Evolutionary conservation across 2,329 filamentous ascomycete species (phyloP), one percentile per base, ranked within the genome.

Genomic region (Colletotrichum cereale): DNA sequence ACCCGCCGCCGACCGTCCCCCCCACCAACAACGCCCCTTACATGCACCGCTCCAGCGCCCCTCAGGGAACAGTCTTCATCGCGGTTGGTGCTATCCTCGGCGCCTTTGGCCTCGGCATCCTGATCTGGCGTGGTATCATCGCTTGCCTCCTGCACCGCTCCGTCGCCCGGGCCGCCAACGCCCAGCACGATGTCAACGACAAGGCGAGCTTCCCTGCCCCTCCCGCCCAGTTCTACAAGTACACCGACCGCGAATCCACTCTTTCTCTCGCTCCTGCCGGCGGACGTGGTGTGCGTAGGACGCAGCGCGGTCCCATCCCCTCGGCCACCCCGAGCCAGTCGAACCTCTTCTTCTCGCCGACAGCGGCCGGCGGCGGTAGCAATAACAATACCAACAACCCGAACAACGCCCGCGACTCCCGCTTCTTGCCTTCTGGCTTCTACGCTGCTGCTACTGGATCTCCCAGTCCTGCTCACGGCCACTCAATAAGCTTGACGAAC

Each of bases 31-130:
- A 92, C 78, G 96, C 96, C 6, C 95, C 96, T 21, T 99, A 94
- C 80, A 97, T 98, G 94, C 92, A 95, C 78, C 91, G 92, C 77
- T 97, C 95, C 0, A 91, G 84, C 64, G 86, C 95, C 14, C 96
- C 96, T 2, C 93, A 98, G 78, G 96, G 96, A 66, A 98, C 96
- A 5, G 92, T 99, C 71, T 99, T 99, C 84, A 99, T 99, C 77
- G 92, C 91, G 29, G 96, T 98, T 1, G 96, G 96, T 56, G 93
- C 95, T 34, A 92, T 94, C 36, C 88, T 99, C 8, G 96, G 94
- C 21, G 92, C 95, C 75, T 89, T 98, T 74, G 94, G 91, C 14
- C 85, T 94, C 11, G 91, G 90, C n/a, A 89, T 98, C 55, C 86
- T 99, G 16, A 86, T 92, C 69, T 99, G 96, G 96, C 93, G 96